Conservation (phyloP, 163 green algal species). For the Smithsoniella earleae region DNA sequence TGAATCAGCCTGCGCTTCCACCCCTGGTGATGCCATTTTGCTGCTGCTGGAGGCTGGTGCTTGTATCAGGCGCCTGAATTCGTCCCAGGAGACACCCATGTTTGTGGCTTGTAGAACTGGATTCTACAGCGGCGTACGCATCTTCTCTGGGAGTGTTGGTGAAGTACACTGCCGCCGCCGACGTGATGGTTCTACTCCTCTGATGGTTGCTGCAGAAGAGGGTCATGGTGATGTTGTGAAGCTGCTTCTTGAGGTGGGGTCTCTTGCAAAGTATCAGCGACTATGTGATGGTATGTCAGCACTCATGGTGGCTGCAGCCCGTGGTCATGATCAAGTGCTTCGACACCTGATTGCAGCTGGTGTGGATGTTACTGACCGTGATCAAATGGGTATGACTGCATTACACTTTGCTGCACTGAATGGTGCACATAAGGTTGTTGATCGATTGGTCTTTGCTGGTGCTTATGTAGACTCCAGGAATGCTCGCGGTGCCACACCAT, state of each 20-base stretch:
- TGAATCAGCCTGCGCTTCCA: background rate
- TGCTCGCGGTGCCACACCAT: background rate
- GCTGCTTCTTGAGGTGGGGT: slow-evolving; percentile 38
- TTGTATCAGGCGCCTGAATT: background rate
- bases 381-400: background rate
- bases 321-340: slow-evolving; percentile 30
- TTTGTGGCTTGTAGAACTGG: background rate
- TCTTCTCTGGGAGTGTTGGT: background rate
- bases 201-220: slow-evolving; percentile 46
- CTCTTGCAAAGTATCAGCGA: background rate
- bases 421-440: background rate
- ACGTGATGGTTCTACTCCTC: slow-evolving; percentile 38
- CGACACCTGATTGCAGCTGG: slow-evolving; percentile 33
- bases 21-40: background rate
- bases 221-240: slow-evolving; percentile 39
- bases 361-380: slow-evolving; percentile 26
- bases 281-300: slow-evolving; percentile 33
- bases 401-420: slow-evolving; percentile 14
- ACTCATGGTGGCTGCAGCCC: slow-evolving; percentile 34
- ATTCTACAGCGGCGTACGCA: background rate
- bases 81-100: background rate
- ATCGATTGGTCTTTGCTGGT: background rate
- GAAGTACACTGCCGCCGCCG: background rate
- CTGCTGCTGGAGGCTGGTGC: background rate
- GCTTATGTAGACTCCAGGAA: background rate